Evolutionary conservation across 495 filamentous ascomycete genomes (phyloP), one percentile per base, ranked within the genome.

Genomic region (Penicillium lagena): DNA sequence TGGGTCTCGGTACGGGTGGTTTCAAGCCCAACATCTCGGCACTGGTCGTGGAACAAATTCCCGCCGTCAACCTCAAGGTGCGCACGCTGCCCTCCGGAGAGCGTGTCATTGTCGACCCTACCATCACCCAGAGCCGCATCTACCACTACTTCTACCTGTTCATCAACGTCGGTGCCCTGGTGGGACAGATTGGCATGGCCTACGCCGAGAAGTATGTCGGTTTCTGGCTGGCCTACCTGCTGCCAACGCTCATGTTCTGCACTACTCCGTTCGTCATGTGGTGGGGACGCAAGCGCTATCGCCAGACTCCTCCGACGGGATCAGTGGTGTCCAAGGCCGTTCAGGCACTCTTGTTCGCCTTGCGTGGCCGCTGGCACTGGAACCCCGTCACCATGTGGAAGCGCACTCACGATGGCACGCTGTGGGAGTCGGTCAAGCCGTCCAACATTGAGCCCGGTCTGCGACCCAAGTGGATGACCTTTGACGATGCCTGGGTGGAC

Each of bases 171-270:
- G 72, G 67, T 14, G 68, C 76, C 7, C 54, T 86, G 12, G 31
- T 73, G 27, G 82, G 75, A 3, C 62, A 67, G 35, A 59, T 78
- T 15, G 57, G 52, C 29, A 78, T 84, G 79, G 77, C 79, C 27
- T 86, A 85, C 54, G 77, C 78, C 7, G 84, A 86, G 64, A 80
- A 84, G 50, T 86, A 85, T 44, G 81, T 88, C 42, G 85, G 85
- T 29, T 89, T 86, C 67, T 89, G 78, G 73, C 75, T 87, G n/a
- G 70, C 82, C 1, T 87, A 63, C 54, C 64, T 76, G 7, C 68
- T 87, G 12, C 82, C 82, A 6, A 84, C 81, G 9, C 51, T 70
- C 27, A 58, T 78, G 56, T 74, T 87, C 54, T 60, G 70, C 39
- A 49, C 81, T 48, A 81, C 78, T 50, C 82, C 82, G 1, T 9